phyloP scores from a whole-genome alignment of 371 early-diverging fungal species.

The Apophysomyces elegans region DNA sequence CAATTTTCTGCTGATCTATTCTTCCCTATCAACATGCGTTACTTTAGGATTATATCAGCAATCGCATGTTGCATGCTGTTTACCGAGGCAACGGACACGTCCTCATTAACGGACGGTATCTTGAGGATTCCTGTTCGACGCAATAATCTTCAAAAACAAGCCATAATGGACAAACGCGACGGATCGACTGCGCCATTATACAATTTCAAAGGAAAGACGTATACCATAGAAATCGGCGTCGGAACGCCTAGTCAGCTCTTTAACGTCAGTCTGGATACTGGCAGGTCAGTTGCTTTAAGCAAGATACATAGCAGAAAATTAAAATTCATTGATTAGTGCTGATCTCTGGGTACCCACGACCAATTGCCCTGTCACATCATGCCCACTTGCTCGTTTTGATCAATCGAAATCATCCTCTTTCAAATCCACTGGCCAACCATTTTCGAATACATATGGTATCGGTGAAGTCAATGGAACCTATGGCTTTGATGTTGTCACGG shows the following conservation, averaged over 20 bases:
- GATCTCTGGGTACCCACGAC: slow-evolving; percentile 50
- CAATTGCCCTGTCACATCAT: slow-evolving; percentile 27
- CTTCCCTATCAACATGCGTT: background rate
- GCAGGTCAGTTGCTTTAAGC: background rate
- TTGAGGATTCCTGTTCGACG: background rate
- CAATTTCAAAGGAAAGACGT: background rate
- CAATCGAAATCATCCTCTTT: slow-evolving; percentile 35
- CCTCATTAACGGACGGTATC: background rate
- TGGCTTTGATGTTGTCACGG: slow-evolving; percentile 33
- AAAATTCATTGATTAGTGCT: slow-evolving; percentile 25
- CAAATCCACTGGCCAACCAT: slow-evolving; percentile 19
- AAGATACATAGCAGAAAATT: background rate
- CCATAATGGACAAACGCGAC: background rate
- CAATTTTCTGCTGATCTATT: background rate
- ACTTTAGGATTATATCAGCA: background rate
- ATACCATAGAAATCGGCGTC: background rate
- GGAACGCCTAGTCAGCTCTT: background rate
- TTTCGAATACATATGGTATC: slow-evolving; percentile 45
- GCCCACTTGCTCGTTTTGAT: slow-evolving; percentile 47
- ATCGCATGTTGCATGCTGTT: background rate
- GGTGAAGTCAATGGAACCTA: slow-evolving; percentile 50
- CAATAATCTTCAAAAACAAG: background rate
- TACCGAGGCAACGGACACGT: background rate
- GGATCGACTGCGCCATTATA: background rate
- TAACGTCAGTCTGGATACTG: slow-evolving; percentile 1